A percentile compares a stretch with the other conserved stretches of the same genome.
These are phyloP conservation scores for Eucommia ulmoides DNA, from an alignment of 257 asterid species.

Conservation along the genomic window DNA sequence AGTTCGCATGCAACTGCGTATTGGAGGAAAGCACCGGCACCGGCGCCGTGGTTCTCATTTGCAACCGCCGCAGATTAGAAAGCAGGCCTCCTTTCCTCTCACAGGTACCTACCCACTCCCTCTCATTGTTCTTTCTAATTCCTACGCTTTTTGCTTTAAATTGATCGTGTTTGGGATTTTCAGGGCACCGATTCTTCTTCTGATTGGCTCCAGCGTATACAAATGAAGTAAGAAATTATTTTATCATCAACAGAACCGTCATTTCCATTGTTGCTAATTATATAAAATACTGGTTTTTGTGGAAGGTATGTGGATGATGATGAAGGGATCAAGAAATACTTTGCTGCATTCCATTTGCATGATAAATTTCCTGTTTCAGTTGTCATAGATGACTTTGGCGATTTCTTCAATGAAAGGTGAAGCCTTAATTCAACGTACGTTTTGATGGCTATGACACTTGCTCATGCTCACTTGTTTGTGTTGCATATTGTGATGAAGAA, in stretches of 20 bases:
- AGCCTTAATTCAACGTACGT: not conserved
- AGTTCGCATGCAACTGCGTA: not conserved
- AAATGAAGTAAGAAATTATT: not conserved
- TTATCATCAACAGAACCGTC: not conserved
- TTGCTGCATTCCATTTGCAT: conserved; percentile 85
- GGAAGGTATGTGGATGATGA: conserved; percentile 77
- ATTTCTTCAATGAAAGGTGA: conserved; percentile 69
- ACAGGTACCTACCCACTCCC: not conserved
- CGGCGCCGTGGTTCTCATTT: not conserved
- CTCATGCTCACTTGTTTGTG: not conserved
- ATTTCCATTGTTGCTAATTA: not conserved
- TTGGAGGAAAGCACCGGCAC: not conserved
- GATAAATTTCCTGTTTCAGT: conserved; percentile 42
- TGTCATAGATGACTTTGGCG: conserved; percentile 68
- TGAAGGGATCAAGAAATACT: conserved; percentile 67
- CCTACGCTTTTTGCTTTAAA: not conserved
- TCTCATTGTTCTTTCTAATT: not conserved
- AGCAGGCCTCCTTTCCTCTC: not conserved
- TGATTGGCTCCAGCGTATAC: not conserved
- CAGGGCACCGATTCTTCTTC: not conserved
- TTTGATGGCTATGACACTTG: not conserved
- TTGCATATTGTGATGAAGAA: conserved; percentile 17
- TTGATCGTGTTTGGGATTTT: not conserved
- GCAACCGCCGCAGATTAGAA: not conserved
- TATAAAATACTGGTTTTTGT: not conserved